Conservation (phyloP, 1,284 basidiomycete genomes). For the Fomitopsis schrenkii region DNA sequence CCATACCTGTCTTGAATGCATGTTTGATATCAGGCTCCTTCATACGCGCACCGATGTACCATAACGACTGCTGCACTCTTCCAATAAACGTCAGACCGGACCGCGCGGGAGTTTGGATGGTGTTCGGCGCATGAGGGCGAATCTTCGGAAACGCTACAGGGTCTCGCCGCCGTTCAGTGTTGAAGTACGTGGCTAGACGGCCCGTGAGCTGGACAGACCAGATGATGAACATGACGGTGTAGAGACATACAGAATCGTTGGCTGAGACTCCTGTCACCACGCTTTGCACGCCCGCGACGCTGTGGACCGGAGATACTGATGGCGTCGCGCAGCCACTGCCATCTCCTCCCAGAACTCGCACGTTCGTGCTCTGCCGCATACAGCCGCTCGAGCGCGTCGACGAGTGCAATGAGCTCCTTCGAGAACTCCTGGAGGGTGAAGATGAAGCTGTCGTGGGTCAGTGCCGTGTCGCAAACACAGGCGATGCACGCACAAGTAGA, state of each 20-base stretch:
- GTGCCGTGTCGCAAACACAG: neutral
- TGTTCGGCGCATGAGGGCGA: slow-evolving; percentile 77
- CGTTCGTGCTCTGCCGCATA: slow-evolving; percentile 59
- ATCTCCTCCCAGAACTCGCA: slow-evolving; percentile 36
- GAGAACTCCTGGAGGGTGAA: slow-evolving; percentile 93
- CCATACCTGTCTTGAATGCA: slow-evolving; percentile 85
- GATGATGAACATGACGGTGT: neutral
- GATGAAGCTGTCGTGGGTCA: slow-evolving; percentile 63
- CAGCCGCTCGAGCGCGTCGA: slow-evolving; percentile 74
- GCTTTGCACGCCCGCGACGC: slow-evolving; percentile 3
- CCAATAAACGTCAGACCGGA: slow-evolving; percentile 55
- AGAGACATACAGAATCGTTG: slow-evolving; percentile 23
- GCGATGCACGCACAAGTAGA: slow-evolving; percentile 74
- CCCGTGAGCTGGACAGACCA: neutral
- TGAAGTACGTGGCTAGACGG: slow-evolving; percentile 54
- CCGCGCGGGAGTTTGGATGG: slow-evolving; percentile 72
- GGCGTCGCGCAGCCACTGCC: slow-evolving; percentile 29
- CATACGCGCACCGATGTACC: slow-evolving; percentile 72
- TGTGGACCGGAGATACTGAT: slow-evolving; percentile 1
- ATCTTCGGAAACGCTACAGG: slow-evolving; percentile 81
- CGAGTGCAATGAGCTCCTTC: slow-evolving; percentile 73
- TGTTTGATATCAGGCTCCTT: slow-evolving; percentile 80
- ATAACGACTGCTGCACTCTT: slow-evolving; percentile 64
- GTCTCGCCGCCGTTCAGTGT: slow-evolving; percentile 51
- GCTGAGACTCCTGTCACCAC: slow-evolving; percentile 12